These are phyloP conservation scores for Luffa acutangula DNA, from an alignment of 306 rosid genomes.

Conservation along the genomic window DNA sequence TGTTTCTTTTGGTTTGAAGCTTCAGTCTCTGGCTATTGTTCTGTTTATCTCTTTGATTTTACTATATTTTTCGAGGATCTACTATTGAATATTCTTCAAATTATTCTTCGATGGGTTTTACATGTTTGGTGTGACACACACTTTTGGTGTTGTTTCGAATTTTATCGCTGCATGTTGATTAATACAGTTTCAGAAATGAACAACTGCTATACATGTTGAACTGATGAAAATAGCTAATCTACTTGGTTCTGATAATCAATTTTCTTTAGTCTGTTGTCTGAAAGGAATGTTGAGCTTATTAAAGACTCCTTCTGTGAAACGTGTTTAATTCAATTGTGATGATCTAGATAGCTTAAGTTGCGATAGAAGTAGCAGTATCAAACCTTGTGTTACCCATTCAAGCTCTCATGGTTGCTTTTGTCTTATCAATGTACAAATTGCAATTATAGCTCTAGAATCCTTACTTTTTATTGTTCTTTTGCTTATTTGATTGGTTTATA, in stretches of 20 bases:
- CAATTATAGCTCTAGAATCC: constrained; percentile 47
- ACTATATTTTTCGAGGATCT: no score
- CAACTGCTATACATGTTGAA: background rate
- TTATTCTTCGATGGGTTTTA: background rate
- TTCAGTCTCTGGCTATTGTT: no score
- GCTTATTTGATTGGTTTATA: constrained; percentile 27
- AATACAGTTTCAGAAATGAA: background rate
- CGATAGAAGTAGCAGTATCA: constrained; percentile 16
- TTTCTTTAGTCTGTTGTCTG: background rate
- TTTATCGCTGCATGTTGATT: background rate
- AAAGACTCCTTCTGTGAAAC: no score
- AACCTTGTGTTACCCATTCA: constrained; percentile 30
- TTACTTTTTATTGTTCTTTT: constrained; percentile 22
- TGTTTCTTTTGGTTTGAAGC: no score
- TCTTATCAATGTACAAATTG: constrained; percentile 24
- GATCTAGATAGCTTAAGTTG: constrained; percentile 25
- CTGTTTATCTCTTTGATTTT: no score
- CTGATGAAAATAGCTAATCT: background rate
- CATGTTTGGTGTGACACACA: background rate
- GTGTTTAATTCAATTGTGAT: constrained; percentile 32
- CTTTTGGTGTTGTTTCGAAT: background rate
- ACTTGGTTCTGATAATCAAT: background rate
- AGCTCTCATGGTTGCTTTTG: constrained; percentile 11
- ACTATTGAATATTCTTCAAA: background rate
- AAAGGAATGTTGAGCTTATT: no score